Evolutionary conservation across 176 grass and related monocot genomes (phyloP), one percentile per base, ranked within the genome.

Genomic region (Otatea glauca): DNA sequence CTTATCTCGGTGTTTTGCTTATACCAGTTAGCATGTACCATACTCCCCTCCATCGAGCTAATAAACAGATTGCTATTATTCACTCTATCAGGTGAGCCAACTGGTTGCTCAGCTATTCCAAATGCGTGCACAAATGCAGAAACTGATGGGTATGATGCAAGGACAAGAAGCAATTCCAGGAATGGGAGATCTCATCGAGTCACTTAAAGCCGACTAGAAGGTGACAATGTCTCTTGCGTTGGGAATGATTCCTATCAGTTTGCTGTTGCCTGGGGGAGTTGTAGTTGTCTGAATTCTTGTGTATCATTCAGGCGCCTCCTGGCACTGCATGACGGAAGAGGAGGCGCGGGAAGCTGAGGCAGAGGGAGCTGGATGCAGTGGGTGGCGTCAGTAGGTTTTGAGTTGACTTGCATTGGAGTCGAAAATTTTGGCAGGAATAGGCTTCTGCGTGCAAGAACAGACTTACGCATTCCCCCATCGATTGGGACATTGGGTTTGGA

Each of bases 301-400:
- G 55, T 24, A 83, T 83, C 24, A 48, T 34, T 44, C 68, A 90
- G 89, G 84, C 84, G 51, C 89, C 89, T 53, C 84, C 80, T 80
- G 89, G 84, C 75, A 90, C 89, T 0, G 89, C 89, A 12, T 68
- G 89, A 25, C 69, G 89, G 51, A 87, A 74, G 85, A 91, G 89
- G 71, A 79, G 69, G 76, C 51, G 67, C 12, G 35, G 49, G 10
- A 48, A 29, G 70, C 51, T 68, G 7, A 56, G 21, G 38, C 87
- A 84, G 61, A 84, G 82, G 68, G 87, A 80, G 10, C 61, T 89
- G 69, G 82, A 89, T 34, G 82, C 62, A 50, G 76, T 74, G 18
- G 43, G 56, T 83, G 80, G 80, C 24, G n/a, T 45, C 70, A 43
- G 4, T n/a, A 83, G 81, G 59, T 65, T 54, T 80, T 85, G 76